Percentiles rank a stretch among this genome's conserved stretches.
Conservation (phyloP, 2,329 filamentous ascomycete genomes). For the Aspergillus bombycis region DNA sequence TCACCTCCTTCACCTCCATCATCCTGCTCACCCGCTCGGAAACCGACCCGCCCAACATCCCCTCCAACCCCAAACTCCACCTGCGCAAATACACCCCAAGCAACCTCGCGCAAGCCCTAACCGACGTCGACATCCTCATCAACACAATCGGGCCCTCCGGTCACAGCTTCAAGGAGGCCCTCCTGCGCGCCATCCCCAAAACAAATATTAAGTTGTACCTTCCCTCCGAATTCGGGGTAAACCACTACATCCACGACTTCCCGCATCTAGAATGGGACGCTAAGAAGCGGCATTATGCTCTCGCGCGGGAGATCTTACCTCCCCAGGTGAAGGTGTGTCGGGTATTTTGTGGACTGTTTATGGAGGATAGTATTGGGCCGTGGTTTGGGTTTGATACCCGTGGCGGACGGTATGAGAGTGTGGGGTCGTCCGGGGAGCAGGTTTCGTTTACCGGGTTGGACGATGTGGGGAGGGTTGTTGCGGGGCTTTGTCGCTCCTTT, state of each 20-base stretch:
- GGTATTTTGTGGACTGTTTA: conserved; percentile 37
- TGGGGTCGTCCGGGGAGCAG: conserved; percentile 27
- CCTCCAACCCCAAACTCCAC: conserved; percentile 17
- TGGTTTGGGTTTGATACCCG: conserved; percentile 38
- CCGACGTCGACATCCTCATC: conserved; percentile 37
- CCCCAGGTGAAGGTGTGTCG: conserved; percentile 30
- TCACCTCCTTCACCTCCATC: conserved; percentile 25
- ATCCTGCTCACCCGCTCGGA: conserved; percentile 27
- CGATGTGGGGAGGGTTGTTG: conserved; percentile 37
- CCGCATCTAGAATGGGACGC: conserved; percentile 37
- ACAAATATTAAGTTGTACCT: conserved; percentile 37
- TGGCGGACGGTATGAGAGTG: conserved; percentile 31
- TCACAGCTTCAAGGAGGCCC: conserved; percentile 33
- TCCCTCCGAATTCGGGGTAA: conserved; percentile 43
- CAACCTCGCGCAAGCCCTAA: conserved; percentile 27
- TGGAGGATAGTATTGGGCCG: conserved; percentile 39
- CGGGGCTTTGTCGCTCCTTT: conserved; percentile 26
- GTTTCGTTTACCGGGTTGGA: conserved; percentile 36
- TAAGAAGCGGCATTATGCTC: conserved; percentile 34
- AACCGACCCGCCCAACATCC: not conserved
- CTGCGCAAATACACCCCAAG: conserved; percentile 24
- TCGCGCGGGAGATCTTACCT: conserved; percentile 20
- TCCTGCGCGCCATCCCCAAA: conserved; percentile 26
- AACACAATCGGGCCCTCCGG: conserved; percentile 33
- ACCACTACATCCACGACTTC: conserved; percentile 43